Conservation (phyloP, 257 asterid species). For the Asclepias syriaca region DNA sequence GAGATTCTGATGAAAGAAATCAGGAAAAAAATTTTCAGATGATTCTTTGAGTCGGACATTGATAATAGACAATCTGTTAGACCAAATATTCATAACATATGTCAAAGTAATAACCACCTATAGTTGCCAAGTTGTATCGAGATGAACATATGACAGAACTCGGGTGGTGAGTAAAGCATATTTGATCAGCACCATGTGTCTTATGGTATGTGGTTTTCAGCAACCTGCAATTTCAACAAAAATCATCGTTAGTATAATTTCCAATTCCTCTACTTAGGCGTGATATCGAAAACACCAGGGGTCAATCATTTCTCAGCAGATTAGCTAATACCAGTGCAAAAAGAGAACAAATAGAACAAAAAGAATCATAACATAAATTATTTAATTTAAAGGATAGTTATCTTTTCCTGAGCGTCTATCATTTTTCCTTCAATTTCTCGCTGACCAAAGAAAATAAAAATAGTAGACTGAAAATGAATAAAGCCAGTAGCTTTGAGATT, state of each 20-base stretch:
- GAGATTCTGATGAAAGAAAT: conserved; percentile 47
- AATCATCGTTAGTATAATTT: conserved; percentile 6
- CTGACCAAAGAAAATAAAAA: background rate
- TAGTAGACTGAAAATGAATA: background rate
- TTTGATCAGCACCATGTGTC: conserved; percentile 84
- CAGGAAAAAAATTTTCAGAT: conserved; percentile 21
- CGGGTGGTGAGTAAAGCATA: conserved; percentile 92
- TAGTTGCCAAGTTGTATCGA: conserved; percentile 46
- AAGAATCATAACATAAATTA: background rate
- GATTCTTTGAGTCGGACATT: background rate
- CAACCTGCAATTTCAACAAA: conserved; percentile 46
- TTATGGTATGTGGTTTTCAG: conserved; percentile 83
- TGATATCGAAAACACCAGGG: background rate
- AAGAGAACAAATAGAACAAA: background rate
- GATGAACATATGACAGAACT: conserved; percentile 87
- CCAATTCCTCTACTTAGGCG: background rate
- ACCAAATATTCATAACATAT: conserved; percentile 6
- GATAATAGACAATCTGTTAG: conserved; percentile 12
- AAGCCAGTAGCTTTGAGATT: background rate
- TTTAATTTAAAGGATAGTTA: background rate
- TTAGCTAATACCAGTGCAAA: background rate
- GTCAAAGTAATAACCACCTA: conserved; percentile 47
- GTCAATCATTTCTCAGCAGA: background rate
- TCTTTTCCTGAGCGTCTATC: background rate
- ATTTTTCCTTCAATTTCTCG: background rate